These are phyloP conservation scores for Rhizoctonia solani DNA, from an alignment of 1,284 basidiomycete genomes.

Conservation along the genomic window DNA sequence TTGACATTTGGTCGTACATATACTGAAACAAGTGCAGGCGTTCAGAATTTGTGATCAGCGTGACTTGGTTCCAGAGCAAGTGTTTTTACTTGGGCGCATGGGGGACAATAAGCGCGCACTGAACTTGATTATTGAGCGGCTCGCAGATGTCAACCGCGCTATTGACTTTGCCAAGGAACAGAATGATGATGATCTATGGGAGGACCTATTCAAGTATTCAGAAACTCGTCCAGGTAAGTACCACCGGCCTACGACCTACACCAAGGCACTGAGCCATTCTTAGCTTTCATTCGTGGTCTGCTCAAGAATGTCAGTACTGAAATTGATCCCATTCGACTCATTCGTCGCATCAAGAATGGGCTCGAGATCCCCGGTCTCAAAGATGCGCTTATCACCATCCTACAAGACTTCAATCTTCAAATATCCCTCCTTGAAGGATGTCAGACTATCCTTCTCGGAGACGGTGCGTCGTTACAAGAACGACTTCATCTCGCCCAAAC, in stretches of 20 bases:
- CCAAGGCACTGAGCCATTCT: neutral
- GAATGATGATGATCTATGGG: slow-evolving; percentile 97
- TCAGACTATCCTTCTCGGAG: slow-evolving; percentile 81
- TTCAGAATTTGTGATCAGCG: slow-evolving; percentile 82
- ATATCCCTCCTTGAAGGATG: slow-evolving; percentile 90
- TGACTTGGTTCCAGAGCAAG: slow-evolving; percentile 94
- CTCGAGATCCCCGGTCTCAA: slow-evolving; percentile 95
- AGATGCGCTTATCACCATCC: slow-evolving; percentile 91
- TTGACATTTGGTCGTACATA: neutral
- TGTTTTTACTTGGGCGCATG: slow-evolving; percentile 96
- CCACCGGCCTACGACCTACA: neutral
- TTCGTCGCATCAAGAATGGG: slow-evolving; percentile 92
- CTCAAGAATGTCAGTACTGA: slow-evolving; percentile 96
- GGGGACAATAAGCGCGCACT: slow-evolving; percentile 96
- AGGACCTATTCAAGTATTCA: slow-evolving; percentile 91
- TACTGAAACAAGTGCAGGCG: slow-evolving; percentile 58
- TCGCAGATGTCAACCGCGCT: slow-evolving; percentile 91
- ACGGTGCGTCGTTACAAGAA: slow-evolving; percentile 73
- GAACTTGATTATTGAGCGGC: slow-evolving; percentile 91
- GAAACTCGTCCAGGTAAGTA: slow-evolving; percentile 83
- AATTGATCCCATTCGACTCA: slow-evolving; percentile 93
- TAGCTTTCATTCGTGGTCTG: slow-evolving; percentile 91
- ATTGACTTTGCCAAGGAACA: slow-evolving; percentile 99
- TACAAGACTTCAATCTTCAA: slow-evolving; percentile 91
- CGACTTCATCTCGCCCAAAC: slow-evolving; percentile 75